Evolutionary conservation across 305 asterid species (phyloP).

Genomic region (Rubia tinctorum): DNA sequence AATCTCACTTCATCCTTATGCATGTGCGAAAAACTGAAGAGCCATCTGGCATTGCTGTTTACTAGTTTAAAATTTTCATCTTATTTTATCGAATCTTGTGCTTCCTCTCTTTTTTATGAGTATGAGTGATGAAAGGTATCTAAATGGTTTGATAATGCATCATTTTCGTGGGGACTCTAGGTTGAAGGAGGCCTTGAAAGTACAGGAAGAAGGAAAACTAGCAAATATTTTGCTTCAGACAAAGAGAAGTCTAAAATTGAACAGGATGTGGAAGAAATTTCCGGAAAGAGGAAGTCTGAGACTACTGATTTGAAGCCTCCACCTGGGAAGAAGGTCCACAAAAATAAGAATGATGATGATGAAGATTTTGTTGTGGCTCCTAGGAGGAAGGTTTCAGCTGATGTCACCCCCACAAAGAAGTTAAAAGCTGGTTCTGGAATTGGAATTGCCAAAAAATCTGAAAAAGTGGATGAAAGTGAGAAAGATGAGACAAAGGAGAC

Average conservation of each 20-base stretch:
- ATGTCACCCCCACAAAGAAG: conserved; percentile 62
- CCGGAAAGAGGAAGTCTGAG: conserved; percentile 59
- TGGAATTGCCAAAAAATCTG: conserved; percentile 47
- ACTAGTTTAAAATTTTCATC: background rate
- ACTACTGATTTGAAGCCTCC: conserved; percentile 46
- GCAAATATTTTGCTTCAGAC: conserved; percentile 79
- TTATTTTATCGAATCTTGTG: background rate
- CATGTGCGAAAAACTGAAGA: background rate
- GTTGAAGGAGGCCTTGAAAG: conserved; percentile 61
- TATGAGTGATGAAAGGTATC: background rate
- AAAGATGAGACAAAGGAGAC: conserved; percentile 52
- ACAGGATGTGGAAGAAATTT: conserved; percentile 49
- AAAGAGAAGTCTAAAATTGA: conserved; percentile 45
- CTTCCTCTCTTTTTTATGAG: background rate
- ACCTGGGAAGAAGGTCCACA: conserved; percentile 53
- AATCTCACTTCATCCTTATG: background rate
- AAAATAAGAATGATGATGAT: conserved; percentile 56
- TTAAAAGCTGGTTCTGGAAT: conserved; percentile 68
- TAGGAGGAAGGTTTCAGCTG: conserved; percentile 43
- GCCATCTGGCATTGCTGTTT: background rate
- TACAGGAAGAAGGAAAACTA: conserved; percentile 78
- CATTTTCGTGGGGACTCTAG: conserved; percentile 29
- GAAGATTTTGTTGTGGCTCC: conserved; percentile 62
- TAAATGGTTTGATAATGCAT: conserved; percentile 9
- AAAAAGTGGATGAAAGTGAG: conserved; percentile 43